Conservation (phyloP, 1,284 basidiomycete species). For the Mycosarcoma maydis region DNA sequence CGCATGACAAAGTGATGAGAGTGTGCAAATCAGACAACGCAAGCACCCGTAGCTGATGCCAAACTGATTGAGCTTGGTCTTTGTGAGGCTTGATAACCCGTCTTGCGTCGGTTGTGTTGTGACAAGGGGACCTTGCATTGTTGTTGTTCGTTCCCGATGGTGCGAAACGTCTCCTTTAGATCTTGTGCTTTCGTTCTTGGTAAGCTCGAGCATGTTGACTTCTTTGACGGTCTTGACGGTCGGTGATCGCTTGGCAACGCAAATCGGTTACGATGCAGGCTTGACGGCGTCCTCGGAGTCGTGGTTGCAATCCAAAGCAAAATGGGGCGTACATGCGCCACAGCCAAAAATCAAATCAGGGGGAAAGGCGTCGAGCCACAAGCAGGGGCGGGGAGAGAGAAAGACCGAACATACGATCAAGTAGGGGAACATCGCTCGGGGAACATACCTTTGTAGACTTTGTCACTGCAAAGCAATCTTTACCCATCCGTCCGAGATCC, state of each 20-base stretch:
- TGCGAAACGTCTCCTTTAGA: too few relatives aligned
- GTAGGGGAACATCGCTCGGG: conserved; percentile 17
- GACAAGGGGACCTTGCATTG: neutral
- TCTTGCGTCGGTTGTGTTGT: conserved; percentile 10
- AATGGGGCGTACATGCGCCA: conserved; percentile 10
- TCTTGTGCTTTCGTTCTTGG: too few relatives aligned
- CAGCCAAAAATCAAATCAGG: conserved; percentile 38
- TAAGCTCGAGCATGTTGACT: too few relatives aligned
- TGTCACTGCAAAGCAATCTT: conserved; percentile 4
- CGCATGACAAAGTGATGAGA: conserved; percentile 3
- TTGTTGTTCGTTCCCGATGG: neutral
- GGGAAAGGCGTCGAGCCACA: conserved; percentile 34
- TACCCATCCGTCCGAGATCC: conserved; percentile 36
- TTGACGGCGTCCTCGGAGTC: neutral
- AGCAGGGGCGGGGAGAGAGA: conserved; percentile 4
- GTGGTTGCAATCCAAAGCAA: neutral
- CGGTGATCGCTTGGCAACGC: too few relatives aligned
- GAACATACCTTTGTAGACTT: conserved; percentile 26
- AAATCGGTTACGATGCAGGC: too few relatives aligned
- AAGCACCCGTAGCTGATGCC: conserved; percentile 65
- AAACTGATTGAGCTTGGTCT: conserved; percentile 49
- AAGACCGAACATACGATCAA: conserved; percentile 20
- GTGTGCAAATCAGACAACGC: conserved; percentile 26
- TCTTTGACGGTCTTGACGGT: too few relatives aligned
- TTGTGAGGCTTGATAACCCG: conserved; percentile 24